Evolutionary conservation across 208 protist species (phyloP), one percentile per base, ranked within the genome.

Genomic region (Leishmania braziliensis): DNA sequence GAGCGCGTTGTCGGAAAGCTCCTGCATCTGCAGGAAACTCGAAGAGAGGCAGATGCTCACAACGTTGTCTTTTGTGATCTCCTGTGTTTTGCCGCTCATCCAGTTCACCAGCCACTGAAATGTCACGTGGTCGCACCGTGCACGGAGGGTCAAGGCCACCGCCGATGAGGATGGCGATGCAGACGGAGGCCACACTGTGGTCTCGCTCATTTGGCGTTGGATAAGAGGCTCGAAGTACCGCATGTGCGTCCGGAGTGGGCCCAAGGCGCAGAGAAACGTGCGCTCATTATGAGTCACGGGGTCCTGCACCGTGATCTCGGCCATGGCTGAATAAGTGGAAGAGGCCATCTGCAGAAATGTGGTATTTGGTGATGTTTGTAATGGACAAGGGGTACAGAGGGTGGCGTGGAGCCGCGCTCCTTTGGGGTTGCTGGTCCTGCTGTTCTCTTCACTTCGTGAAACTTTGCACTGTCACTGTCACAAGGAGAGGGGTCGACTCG

Each of bases 101-200:
- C 91, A 93, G 39, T 83, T 56, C 68, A 96, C 79, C n/a, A 96
- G 81, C 91, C 93, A 96, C 20, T 88, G 77, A 77, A 96, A 96
- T 16, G 92, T 90, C 63, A 60, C 60, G 68, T 94, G 78, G 18
- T 95, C 90, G 76, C 93, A 96, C 73, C 91, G 93, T 10, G 92
- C 93, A 58, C 88, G 87, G 1, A 96, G 78, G 36, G 85, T 84
- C 62, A 96, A 72, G 8, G 85, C 78, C 23, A 63, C 54, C 20
- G 74, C 69, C 58, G 48, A 66, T n/a, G 68, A 62, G 12, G 65
- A 70, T 16, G 66, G 48, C n/a, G 60, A 66, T 66, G 23, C 60
- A 9, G 53, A 53, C 51, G 53, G 60, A 3, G 39, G 14, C 20
- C 65, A 50, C 68, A 39, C 66, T 56, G 81, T 81, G n/a, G 75